Percentiles rank a stretch among this genome's conserved stretches.
phyloP scores from a whole-genome alignment of 257 asterid genomes.

The Vinca minor region DNA sequence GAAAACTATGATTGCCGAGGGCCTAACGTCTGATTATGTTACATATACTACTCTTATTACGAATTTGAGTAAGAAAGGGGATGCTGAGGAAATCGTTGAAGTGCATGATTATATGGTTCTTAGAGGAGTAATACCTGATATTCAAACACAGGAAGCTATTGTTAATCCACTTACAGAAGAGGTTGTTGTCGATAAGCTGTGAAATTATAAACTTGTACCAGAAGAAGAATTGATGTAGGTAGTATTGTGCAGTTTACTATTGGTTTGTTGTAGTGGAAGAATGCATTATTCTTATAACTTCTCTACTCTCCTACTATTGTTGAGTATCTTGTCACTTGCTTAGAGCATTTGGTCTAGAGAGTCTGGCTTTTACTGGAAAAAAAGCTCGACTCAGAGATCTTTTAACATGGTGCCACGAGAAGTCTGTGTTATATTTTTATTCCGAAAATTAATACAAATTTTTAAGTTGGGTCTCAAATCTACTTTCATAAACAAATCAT shows the following conservation, averaged over 20 bases:
- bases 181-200: not conserved
- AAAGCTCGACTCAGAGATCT: too few species aligned
- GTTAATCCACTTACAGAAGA: constrained; percentile 32
- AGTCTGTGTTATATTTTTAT: too few species aligned
- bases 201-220: not conserved
- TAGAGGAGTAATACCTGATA: constrained; percentile 38
- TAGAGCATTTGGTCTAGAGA: not conserved
- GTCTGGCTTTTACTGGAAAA: too few species aligned
- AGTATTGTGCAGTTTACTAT: too few species aligned
- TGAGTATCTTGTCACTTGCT: too few species aligned
- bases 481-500: too few species aligned
- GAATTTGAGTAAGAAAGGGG: constrained; percentile 26
- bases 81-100: constrained; percentile 41
- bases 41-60: constrained; percentile 50
- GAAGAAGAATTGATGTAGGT: too few species aligned
- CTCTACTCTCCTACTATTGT: not conserved
- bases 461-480: too few species aligned
- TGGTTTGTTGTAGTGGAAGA: not conserved
- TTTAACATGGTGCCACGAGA: too few species aligned
- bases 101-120: constrained; percentile 54
- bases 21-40: constrained; percentile 40
- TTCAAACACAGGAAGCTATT: constrained; percentile 33
- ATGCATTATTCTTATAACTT: not conserved
- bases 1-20: constrained; percentile 38
- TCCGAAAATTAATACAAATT: too few species aligned